Evolutionary conservation across 495 filamentous ascomycete species (phyloP).

Genomic region (Corynascus novoguineensis): DNA sequence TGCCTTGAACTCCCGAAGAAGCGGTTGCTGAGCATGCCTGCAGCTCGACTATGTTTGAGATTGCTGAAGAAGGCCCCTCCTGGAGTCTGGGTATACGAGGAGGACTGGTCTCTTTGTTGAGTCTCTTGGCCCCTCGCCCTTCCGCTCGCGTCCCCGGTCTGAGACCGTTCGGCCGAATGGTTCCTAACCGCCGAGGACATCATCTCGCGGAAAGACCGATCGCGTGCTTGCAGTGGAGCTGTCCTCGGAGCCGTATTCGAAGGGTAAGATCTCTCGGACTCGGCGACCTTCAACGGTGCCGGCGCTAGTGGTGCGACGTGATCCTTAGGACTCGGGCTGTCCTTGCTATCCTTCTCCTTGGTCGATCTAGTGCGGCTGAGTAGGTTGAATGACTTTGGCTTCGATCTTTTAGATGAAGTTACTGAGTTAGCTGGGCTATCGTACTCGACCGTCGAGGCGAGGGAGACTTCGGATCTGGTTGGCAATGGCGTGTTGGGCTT

Average conservation of each 20-base stretch:
- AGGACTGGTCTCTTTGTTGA: conserved; percentile 31
- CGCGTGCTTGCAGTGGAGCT: conserved; percentile 55
- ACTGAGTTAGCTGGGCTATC: conserved; percentile 26
- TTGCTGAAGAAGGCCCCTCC: conserved; percentile 65
- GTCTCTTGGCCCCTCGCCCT: conserved; percentile 43
- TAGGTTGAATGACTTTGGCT: conserved; percentile 54
- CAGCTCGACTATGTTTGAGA: conserved; percentile 68
- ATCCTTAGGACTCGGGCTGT: conserved; percentile 39
- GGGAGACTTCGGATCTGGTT: conserved; percentile 42
- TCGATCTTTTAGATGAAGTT: conserved; percentile 36
- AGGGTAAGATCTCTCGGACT: conserved; percentile 37
- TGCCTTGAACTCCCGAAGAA: conserved; percentile 70
- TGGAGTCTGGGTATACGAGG: conserved; percentile 59
- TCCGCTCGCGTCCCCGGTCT: conserved; percentile 33
- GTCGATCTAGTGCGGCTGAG: conserved; percentile 65
- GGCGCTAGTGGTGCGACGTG: conserved; percentile 28
- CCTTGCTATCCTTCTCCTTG: conserved; percentile 47
- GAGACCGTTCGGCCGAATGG: conserved; percentile 58
- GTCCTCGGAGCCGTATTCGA: conserved; percentile 36
- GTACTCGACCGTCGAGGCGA: conserved; percentile 37
- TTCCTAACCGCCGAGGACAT: conserved; percentile 57
- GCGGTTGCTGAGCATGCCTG: conserved; percentile 70
- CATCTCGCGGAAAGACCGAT: conserved; percentile 58
- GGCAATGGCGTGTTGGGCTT: conserved; percentile 33
- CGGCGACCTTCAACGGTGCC: conserved; percentile 32